Conservation (phyloP, 495 filamentous ascomycete genomes). For the Talaromyces wortmannii region DNA sequence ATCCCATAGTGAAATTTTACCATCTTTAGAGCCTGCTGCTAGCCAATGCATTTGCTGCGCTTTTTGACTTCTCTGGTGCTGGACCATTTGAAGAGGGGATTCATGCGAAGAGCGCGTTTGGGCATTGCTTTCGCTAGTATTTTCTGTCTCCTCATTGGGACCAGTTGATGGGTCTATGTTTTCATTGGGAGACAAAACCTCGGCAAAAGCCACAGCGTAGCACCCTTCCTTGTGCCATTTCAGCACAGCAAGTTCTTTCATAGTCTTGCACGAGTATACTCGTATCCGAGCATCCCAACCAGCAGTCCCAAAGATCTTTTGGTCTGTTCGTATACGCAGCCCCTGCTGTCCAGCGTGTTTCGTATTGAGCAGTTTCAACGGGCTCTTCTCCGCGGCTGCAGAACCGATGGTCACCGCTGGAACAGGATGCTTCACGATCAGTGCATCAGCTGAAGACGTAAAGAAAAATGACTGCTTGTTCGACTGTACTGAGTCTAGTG, state of each 20-base stretch:
- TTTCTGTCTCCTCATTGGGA: background rate
- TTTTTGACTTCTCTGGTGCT: conserved; percentile 55
- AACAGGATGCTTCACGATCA: conserved; percentile 57
- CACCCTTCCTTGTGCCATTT: conserved; percentile 93
- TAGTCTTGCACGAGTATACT: conserved; percentile 72
- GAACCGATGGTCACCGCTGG: conserved; percentile 21
- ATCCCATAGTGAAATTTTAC: conserved; percentile 94
- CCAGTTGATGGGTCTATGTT: background rate
- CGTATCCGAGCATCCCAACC: conserved; percentile 83
- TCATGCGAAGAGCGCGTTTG: background rate
- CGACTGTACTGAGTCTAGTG: conserved; percentile 53
- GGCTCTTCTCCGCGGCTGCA: conserved; percentile 15
- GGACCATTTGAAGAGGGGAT: conserved; percentile 40
- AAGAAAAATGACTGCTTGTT: conserved; percentile 49
- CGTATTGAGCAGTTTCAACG: conserved; percentile 60
- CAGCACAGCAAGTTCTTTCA: conserved; percentile 87
- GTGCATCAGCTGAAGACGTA: conserved; percentile 77
- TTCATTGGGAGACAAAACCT: conserved; percentile 13
- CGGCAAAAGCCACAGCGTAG: conserved; percentile 78
- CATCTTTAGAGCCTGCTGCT: conserved; percentile 87
- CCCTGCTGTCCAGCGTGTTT: conserved; percentile 88
- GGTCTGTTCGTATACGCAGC: conserved; percentile 70
- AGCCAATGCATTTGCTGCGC: conserved; percentile 78
- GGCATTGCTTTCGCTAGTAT: background rate
- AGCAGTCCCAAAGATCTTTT: conserved; percentile 78